Percentiles rank a stretch among this genome's conserved stretches.
phyloP scores from a whole-genome alignment of 2,329 filamentous ascomycete genomes.

The Calonectria pteridis region DNA sequence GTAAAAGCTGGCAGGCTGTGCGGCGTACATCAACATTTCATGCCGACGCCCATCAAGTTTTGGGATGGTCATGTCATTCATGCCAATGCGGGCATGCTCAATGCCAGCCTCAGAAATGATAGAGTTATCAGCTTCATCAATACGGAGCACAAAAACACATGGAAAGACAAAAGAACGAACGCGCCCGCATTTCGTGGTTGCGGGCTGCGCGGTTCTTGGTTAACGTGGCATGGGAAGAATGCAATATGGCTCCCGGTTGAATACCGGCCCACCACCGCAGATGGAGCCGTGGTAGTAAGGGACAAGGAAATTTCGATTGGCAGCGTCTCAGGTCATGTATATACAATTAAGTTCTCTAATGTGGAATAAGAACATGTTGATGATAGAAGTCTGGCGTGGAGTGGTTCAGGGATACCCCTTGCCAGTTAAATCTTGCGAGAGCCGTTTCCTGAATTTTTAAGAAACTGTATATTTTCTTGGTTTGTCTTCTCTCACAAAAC shows the following conservation, averaged over 20 bases:
- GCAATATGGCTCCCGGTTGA: neutral
- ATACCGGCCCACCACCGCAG: neutral
- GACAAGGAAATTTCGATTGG: neutral
- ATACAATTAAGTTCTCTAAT: neutral
- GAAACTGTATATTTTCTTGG: neutral
- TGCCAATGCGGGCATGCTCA: neutral
- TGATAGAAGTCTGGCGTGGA: neutral
- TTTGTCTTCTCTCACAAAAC: no score
- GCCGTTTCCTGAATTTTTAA: no score
- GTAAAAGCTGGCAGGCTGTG: rapidly evolving
- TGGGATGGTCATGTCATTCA: neutral
- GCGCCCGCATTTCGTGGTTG: neutral
- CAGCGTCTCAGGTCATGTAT: neutral
- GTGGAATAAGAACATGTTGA: neutral
- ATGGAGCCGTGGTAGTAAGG: neutral
- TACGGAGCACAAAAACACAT: neutral
- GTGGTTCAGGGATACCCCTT: neutral
- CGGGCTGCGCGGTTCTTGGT: neutral
- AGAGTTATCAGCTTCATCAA: neutral
- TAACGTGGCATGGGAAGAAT: neutral
- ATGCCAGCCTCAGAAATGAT: neutral
- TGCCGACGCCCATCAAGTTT: neutral
- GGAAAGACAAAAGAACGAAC: no score
- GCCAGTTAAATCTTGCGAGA: no score
- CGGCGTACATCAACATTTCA: no score